Evolutionary conservation across 306 rosid genomes (phyloP).

Genomic region (Fagus crenata): DNA sequence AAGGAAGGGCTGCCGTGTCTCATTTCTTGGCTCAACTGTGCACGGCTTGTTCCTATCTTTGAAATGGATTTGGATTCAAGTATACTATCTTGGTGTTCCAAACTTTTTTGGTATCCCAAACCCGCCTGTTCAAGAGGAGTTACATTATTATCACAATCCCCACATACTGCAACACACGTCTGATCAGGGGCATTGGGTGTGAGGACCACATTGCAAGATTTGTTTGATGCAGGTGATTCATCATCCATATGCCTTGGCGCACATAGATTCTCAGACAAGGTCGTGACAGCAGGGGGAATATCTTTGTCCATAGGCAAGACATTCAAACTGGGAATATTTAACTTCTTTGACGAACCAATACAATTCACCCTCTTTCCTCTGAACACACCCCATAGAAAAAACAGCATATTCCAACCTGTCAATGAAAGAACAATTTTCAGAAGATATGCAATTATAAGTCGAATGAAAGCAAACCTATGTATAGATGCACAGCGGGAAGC

Average conservation of each 20-base stretch:
- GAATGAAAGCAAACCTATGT: background rate
- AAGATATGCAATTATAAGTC: background rate
- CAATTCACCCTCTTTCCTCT: conserved; percentile 56
- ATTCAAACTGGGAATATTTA: conserved; percentile 42
- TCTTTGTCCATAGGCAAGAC: conserved; percentile 43
- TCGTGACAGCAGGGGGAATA: conserved; percentile 49
- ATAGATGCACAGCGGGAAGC: background rate
- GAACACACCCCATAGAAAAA: conserved; percentile 92
- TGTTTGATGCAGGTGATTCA: conserved; percentile 40
- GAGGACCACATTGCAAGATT: conserved; percentile 36
- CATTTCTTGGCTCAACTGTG: conserved; percentile 38
- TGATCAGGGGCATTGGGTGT: conserved; percentile 43
- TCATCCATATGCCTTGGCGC: conserved; percentile 39
- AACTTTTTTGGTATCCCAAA: conserved; percentile 38
- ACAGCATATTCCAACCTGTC: conserved; percentile 94
- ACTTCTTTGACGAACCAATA: conserved; percentile 51
- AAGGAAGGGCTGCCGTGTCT: conserved; percentile 36
- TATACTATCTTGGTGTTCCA: conserved; percentile 39
- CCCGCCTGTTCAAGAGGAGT: conserved; percentile 35
- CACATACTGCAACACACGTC: conserved; percentile 26
- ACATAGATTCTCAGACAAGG: conserved; percentile 54
- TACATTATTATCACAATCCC: conserved; percentile 41
- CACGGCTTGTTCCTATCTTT: conserved; percentile 28
- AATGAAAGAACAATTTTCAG: conserved; percentile 28
- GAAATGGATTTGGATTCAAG: conserved; percentile 31